Evolutionary conservation across 495 filamentous ascomycete genomes (phyloP).

Genomic region (Penicillium diatomitis): DNA sequence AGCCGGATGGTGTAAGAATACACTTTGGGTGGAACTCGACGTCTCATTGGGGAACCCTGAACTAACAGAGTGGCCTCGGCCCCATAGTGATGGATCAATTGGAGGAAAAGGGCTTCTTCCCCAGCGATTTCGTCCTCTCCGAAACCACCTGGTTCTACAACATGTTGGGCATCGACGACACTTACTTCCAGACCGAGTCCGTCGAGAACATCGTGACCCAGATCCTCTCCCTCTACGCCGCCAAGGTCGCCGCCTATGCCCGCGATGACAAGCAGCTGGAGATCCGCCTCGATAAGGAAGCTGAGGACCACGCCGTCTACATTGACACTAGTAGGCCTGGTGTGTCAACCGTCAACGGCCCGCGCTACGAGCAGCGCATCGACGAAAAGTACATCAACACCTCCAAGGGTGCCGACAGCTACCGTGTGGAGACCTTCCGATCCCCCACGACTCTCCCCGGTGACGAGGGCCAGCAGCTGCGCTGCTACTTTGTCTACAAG

Average conservation of each 20-base stretch:
- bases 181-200: conserved; percentile 93
- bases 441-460: conserved; percentile 66
- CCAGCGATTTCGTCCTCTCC: conserved; percentile 66
- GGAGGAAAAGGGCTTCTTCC: conserved; percentile 79
- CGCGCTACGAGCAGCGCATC: conserved; percentile 85
- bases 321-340: conserved; percentile 95
- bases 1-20: neutral
- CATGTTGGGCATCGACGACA: conserved; percentile 93
- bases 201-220: conserved; percentile 83
- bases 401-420: conserved; percentile 55
- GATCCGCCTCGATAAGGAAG: conserved; percentile 92
- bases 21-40: neutral
- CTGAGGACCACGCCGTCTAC: conserved; percentile 90
- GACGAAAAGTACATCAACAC: conserved; percentile 88
- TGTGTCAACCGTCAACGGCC: conserved; percentile 61
- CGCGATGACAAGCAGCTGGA: conserved; percentile 89
- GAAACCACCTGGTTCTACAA: conserved; percentile 97
- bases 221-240: conserved; percentile 92
- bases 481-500: conserved; percentile 98
- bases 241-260: conserved; percentile 90
- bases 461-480: conserved; percentile 66
- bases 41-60: neutral
- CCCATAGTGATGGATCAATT: conserved; percentile 58
- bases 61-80: neutral
- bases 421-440: conserved; percentile 94